Base-by-base conservation (phyloP, 495 filamentous ascomycete genomes). In the Aspergillus homomorphus region DNA sequence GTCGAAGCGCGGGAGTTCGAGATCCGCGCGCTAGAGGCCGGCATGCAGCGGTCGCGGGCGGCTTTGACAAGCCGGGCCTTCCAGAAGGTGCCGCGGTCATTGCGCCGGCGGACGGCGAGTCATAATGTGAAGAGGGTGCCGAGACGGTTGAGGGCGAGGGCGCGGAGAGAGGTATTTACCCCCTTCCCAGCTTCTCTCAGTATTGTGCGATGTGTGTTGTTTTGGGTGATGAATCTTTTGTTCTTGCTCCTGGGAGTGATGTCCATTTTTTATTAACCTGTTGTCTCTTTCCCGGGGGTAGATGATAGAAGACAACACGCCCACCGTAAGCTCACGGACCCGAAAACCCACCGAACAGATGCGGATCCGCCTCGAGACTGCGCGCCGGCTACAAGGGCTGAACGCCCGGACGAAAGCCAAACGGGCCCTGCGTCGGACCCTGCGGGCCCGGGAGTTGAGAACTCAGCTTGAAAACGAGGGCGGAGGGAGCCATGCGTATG, bases 71-170 rank as follows among this genome's bases (percentile, higher is more conserved):
- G 80, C 44, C 80, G 94, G 54, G 92, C 92, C 12, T 97, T 97
- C 66, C 94, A 98, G 71, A 79, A 87, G 56, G 89, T 98, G 15
- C 94, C 94, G 0, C 83, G 90, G 58, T 84, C 87, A 48, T 74
- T 98, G 82, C 78, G 94, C 49, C 79, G 94, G 54, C 80, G 94
- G 61, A 96, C 94, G 0, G 94, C 92, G 20, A 95, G 91, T 69
- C 94, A 98, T 71, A 96, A 98, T 83, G 87, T 89, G 45, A 96
- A 95, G 73, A 82, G 86, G 53, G 87, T 98, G n/a, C 94, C 94
- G 23, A 89, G 84, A 65, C 77, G 89, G 61, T 74, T 98, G 62
- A 81, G 86, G 57, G 75, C 66, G 23, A 79, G 89, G 65, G 91
- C 89, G 1, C 83, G 75, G 63, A 82, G 80, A 66, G 94, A 98